phyloP scores from a whole-genome alignment of 106 monocot genomes.

The Phalaenopsis equestris region DNA sequence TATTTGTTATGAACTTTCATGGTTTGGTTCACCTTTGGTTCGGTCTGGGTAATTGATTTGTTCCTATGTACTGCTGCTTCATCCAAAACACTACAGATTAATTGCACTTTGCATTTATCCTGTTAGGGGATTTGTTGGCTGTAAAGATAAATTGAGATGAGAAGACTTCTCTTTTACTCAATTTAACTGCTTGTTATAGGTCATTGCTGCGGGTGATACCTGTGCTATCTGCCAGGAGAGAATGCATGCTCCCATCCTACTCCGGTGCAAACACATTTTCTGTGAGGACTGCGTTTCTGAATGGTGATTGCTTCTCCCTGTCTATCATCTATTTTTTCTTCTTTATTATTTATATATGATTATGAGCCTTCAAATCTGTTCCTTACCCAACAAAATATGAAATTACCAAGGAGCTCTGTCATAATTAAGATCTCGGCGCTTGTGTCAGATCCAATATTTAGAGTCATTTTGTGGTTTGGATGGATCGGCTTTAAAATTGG shows the following conservation, averaged over 20 bases:
- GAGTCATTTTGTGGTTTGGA: too few species aligned
- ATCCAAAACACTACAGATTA: too few species aligned
- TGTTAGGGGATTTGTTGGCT: neutral
- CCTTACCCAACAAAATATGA: too few species aligned
- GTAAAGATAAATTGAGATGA: neutral
- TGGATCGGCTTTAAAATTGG: too few species aligned
- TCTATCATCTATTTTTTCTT: neutral
- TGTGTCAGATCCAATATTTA: too few species aligned
- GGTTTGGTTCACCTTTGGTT: neutral
- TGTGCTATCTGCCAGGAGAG: conserved; percentile 63
- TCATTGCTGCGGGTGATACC: conserved; percentile 33
- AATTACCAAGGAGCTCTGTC: too few species aligned
- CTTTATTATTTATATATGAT: too few species aligned
- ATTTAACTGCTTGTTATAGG: conserved; percentile 6
- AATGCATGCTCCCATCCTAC: conserved; percentile 43
- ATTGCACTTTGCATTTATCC: too few species aligned
- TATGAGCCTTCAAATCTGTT: too few species aligned
- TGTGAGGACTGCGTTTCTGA: conserved; percentile 62
- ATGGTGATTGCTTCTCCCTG: conserved; percentile 19
- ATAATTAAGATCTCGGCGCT: too few species aligned
- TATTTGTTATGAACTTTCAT: neutral
- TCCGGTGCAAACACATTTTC: conserved; percentile 49
- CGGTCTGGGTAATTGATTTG: neutral
- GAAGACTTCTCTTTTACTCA: neutral
- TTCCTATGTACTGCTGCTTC: too few species aligned